These are phyloP conservation scores for Lactarius pseudohatsudake DNA, from an alignment of 768 basidiomycete genomes.

Conservation along the genomic window DNA sequence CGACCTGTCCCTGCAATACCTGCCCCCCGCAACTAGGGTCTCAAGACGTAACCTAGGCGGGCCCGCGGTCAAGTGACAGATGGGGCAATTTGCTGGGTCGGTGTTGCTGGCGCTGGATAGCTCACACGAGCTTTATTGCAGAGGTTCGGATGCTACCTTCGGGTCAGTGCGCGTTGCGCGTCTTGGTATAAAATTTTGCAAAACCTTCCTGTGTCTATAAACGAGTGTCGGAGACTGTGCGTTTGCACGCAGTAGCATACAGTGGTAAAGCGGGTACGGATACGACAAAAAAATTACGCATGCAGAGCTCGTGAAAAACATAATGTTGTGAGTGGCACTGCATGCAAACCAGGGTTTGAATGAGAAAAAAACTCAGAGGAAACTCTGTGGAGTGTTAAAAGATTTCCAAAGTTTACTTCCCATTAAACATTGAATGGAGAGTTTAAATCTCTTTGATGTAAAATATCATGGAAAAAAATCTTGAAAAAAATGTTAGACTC, in stretches of 20 bases:
- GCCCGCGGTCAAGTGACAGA: not conserved
- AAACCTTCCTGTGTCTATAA: not conserved
- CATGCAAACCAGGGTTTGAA: too few relatives aligned
- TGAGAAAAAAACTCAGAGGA: too few relatives aligned
- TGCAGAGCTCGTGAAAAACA: constrained; percentile 12
- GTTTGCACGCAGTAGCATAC: not conserved
- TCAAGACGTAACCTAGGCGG: not conserved
- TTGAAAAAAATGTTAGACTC: too few relatives aligned
- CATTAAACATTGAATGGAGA: too few relatives aligned
- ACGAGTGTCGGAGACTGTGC: not conserved
- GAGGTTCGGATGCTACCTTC: not conserved
- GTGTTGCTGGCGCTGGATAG: not conserved
- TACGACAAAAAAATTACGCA: constrained; percentile 6
- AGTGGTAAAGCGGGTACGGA: constrained; percentile 1
- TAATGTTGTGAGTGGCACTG: constrained; percentile 28
- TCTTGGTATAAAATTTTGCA: not conserved
- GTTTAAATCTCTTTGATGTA: too few relatives aligned
- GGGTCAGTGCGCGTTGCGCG: not conserved
- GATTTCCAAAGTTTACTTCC: too few relatives aligned
- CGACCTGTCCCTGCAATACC: too few relatives aligned
- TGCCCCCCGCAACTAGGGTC: too few relatives aligned
- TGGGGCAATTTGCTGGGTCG: not conserved
- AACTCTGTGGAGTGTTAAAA: too few relatives aligned
- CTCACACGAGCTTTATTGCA: not conserved
- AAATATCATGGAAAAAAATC: too few relatives aligned